phyloP scores from a whole-genome alignment of 805 yeast genomes.

The Saccharomycopsis javanensis region DNA sequence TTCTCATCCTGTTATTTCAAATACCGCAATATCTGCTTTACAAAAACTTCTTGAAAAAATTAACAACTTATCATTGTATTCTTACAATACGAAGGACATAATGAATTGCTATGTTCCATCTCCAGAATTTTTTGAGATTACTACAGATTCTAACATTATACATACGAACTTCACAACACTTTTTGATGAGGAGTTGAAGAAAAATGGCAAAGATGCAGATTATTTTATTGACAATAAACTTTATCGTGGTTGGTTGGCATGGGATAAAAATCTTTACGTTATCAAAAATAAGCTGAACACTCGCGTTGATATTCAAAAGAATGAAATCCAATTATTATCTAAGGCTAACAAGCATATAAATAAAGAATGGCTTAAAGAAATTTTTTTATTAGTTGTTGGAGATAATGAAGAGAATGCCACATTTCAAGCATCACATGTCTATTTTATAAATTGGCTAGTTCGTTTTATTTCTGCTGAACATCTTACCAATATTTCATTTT shows the following conservation, averaged over 20 bases:
- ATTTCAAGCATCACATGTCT: slow-evolving; percentile 58
- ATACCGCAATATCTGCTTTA: slow-evolving; percentile 50
- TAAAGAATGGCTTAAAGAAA: slow-evolving; percentile 47
- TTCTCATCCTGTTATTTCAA: slow-evolving; percentile 62
- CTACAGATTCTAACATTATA: slow-evolving; percentile 29
- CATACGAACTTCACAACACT: slow-evolving; percentile 28
- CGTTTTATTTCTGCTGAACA: slow-evolving; percentile 38
- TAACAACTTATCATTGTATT: slow-evolving; percentile 34
- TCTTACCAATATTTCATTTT: slow-evolving; percentile 34
- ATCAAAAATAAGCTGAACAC: slow-evolving; percentile 28
- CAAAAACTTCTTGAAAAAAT: slow-evolving; percentile 42
- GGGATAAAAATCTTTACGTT: slow-evolving; percentile 52
- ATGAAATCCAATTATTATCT: slow-evolving; percentile 35
- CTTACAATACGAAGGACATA: slow-evolving; percentile 38
- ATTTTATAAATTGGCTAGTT: slow-evolving; percentile 42
- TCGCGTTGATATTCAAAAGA: slow-evolving; percentile 26
- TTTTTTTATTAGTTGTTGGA: slow-evolving; percentile 44
- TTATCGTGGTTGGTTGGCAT: slow-evolving; percentile 61
- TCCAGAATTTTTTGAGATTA: slow-evolving; percentile 32
- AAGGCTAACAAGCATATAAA: slow-evolving; percentile 38
- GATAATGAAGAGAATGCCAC: slow-evolving; percentile 62
- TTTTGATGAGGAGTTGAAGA: slow-evolving; percentile 45
- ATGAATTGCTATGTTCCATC: slow-evolving; percentile 31
- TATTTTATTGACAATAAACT: slow-evolving; percentile 51
- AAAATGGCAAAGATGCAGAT: slow-evolving; percentile 32